These are phyloP conservation scores for Colletotrichum kahawae DNA, from an alignment of 2,329 filamentous ascomycete species.

Conservation along the genomic window DNA sequence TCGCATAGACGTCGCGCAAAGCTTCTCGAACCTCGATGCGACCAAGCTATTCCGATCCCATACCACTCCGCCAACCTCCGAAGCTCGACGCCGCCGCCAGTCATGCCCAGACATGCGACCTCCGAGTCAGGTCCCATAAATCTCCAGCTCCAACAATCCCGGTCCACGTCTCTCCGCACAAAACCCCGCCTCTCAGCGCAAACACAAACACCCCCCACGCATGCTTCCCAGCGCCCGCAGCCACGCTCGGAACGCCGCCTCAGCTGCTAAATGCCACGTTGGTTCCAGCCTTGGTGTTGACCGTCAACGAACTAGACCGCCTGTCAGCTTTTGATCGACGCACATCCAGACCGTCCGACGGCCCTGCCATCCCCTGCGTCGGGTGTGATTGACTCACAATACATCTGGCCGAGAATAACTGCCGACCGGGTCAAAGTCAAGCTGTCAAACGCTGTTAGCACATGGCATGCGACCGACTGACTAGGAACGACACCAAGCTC, in stretches of 20 bases:
- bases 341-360: not conserved
- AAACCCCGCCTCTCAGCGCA: not conserved
- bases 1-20: not conserved
- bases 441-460: constrained; percentile 27
- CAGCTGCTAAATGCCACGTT: constrained; percentile 29
- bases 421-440: constrained; percentile 46
- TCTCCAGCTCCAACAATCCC: not conserved
- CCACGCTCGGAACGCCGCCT: not conserved
- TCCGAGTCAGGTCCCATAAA: constrained; percentile 14
- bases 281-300: constrained; percentile 34
- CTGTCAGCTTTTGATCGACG: constrained; percentile 11
- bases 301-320: constrained; percentile 27
- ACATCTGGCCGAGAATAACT: constrained; percentile 45
- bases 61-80: not conserved
- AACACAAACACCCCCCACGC: not conserved
- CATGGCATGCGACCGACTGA: not conserved
- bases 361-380: not conserved
- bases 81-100: not conserved
- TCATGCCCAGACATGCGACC: not conserved
- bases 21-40: not conserved
- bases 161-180: not conserved
- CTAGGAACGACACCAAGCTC: not conserved
- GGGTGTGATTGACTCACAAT: constrained; percentile 35
- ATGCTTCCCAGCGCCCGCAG: not conserved
- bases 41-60: not conserved